Base-by-base conservation (phyloP, 139 green algal genomes). In the Coelastrella sp. region DNA sequence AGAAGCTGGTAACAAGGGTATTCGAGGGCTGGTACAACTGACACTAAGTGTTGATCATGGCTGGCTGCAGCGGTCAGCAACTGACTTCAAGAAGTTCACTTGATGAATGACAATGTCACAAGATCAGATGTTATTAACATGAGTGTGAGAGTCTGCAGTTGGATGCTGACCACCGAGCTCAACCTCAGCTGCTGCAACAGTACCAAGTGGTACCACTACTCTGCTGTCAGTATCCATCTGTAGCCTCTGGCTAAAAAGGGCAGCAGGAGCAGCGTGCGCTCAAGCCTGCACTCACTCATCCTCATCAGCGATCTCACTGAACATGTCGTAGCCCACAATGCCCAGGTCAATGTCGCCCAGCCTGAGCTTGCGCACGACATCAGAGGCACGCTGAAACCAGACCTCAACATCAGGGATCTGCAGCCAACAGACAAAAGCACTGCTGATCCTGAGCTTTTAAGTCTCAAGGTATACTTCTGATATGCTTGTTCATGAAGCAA, bases 241-340 rank as follows among this genome's bases (percentile, higher is more conserved):
- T 73, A 17, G 65, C 72, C 35, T 8, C 72, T 78, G 35, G 1
- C 35, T 49, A 49, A 49, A 1, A 49, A 49, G 35, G 35, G 35
- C 35, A 49, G 63, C 63, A 20, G 63, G 63, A 20, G 63, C 63
- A 70, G 11, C 14, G 3, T 70, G 63, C 14, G 24, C 68, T 27
- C 10, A 4, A 76, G 17, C 24, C 68, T 57, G 49, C 59, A 74
- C 80, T 75, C 59, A 99, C 89, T 99, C 87, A 73, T 99, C 97
- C 17, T 10, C 87, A 11, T 87, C 87, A 12, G 49, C 87, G 20
- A 87, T 83, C 94, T 99, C 98, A 7, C 63, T 25, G 27, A 98
- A 97, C 98, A 99, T 99, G 95, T 99, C 98, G 25, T 96, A 95
- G 79, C 98, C 98, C 60, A 99, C 97, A 58, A 99, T 99, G 88